These are phyloP conservation scores for Candida coquimbonensis DNA, from an alignment of 805 yeast genomes.

Conservation along the genomic window DNA sequence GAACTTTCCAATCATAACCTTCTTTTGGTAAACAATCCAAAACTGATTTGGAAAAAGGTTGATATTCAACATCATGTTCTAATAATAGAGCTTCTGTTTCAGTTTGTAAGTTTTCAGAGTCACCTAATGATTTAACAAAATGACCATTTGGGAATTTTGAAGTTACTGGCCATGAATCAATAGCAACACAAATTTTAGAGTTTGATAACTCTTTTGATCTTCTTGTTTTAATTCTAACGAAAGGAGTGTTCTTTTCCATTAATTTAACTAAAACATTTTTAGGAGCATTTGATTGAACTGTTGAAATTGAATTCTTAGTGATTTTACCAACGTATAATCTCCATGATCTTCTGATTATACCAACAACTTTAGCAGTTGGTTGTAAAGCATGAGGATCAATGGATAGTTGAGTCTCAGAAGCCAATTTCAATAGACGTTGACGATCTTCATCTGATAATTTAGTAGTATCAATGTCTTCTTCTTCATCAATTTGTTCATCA, in stretches of 20 bases:
- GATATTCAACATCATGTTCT: slow-evolving; percentile 94
- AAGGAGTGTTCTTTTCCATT: slow-evolving; percentile 86
- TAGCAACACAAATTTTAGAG: slow-evolving; percentile 83
- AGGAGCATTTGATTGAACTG: slow-evolving; percentile 53
- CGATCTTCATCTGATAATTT: slow-evolving; percentile 61
- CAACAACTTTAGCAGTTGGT: slow-evolving; percentile 94
- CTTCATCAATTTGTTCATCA: slow-evolving; percentile 35
- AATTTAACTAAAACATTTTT: slow-evolving; percentile 77
- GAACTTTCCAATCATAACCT: slow-evolving; percentile 91
- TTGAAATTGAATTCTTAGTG: slow-evolving; percentile 66
- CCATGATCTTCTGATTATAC: slow-evolving; percentile 88
- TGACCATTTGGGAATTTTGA: slow-evolving; percentile 92
- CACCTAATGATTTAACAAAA: slow-evolving; percentile 84
- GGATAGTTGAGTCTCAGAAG: slow-evolving; percentile 48
- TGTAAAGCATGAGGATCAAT: slow-evolving; percentile 47
- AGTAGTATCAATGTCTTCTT: slow-evolving; percentile 23
- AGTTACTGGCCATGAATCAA: slow-evolving; percentile 85
- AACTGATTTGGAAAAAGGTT: slow-evolving; percentile 91
- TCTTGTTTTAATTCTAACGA: slow-evolving; percentile 80
- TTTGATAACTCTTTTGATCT: slow-evolving; percentile 78
- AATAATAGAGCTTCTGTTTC: slow-evolving; percentile 91
- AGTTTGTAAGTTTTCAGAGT: slow-evolving; percentile 84
- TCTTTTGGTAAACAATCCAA: slow-evolving; percentile 87
- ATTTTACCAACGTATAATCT: slow-evolving; percentile 93
- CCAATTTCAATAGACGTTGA: slow-evolving; percentile 67